phyloP scores from a whole-genome alignment of 176 grass and related monocot genomes.

The Eragrostis nindensis region DNA sequence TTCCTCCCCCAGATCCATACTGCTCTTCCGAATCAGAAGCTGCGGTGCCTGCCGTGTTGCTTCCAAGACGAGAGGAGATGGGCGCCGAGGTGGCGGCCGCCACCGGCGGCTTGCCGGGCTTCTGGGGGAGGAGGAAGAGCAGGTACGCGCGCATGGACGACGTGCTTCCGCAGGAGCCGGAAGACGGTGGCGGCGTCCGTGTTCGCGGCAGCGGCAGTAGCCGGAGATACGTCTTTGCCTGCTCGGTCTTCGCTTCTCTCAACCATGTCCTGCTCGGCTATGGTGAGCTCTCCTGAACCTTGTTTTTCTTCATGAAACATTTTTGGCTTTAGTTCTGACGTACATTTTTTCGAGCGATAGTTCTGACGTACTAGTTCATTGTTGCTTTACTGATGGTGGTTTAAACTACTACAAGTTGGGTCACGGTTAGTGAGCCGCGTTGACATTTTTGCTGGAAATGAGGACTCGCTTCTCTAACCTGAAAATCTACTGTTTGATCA shows the following conservation, averaged over 20 bases:
- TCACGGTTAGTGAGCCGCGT: not conserved
- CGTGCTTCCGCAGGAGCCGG: conserved; percentile 37
- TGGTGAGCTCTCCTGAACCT: conserved; percentile 46
- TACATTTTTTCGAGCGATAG: no score
- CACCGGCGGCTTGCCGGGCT: conserved; percentile 28
- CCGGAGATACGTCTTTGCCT: conserved; percentile 65
- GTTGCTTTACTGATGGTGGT: not conserved
- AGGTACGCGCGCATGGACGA: conserved; percentile 61
- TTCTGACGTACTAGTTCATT: no score
- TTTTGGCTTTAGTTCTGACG: no score
- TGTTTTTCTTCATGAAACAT: no score
- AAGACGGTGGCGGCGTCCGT: conserved; percentile 13
- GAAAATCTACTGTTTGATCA: not conserved
- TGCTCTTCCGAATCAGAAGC: not conserved
- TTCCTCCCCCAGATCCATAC: conserved; percentile 44
- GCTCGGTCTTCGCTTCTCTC: conserved; percentile 76
- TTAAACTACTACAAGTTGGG: not conserved
- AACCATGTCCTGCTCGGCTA: conserved; percentile 75
- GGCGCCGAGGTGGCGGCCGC: conserved; percentile 14
- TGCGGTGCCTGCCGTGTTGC: no score
- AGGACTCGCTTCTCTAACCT: not conserved
- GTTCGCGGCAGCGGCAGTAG: conserved; percentile 32
- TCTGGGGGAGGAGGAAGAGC: conserved; percentile 42
- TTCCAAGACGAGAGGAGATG: not conserved
- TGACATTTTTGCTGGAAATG: not conserved